Conservation (phyloP, 768 basidiomycete genomes). For the Cystofilobasidium bisporidii region DNA sequence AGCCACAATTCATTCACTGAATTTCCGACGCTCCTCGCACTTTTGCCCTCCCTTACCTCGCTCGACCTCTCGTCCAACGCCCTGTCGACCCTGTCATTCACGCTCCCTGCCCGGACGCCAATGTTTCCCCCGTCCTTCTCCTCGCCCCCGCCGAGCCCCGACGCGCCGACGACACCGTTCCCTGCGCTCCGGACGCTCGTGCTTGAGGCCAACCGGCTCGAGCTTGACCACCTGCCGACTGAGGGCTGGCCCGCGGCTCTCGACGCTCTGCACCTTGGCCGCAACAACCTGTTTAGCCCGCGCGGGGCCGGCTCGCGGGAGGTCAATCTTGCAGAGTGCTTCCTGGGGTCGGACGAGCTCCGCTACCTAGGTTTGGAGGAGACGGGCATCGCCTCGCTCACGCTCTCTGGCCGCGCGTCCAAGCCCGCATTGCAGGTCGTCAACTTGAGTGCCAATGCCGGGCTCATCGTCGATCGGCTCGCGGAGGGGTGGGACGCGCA, state of each 20-base stretch:
- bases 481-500: neutral
- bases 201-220: constrained; percentile 22
- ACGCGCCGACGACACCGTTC: neutral
- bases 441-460: neutral
- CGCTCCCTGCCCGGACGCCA: constrained; percentile 20
- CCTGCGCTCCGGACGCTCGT: constrained; percentile 17
- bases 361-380: neutral
- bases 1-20: constrained; percentile 20
- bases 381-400: neutral
- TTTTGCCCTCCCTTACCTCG: constrained; percentile 10
- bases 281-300: constrained; percentile 7
- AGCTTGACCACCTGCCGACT: neutral
- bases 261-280: constrained; percentile 1
- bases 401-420: neutral
- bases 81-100: constrained; percentile 18
- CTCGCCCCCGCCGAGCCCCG: constrained; percentile 3
- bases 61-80: constrained; percentile 17
- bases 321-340: neutral
- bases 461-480: neutral
- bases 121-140: constrained; percentile 17
- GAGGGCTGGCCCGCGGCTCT: constrained; percentile 13
- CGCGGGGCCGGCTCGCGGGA: neutral
- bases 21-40: constrained; percentile 23
- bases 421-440: neutral
- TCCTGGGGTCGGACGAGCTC: neutral